Evolutionary conservation across 2,329 filamentous ascomycete species (phyloP), one percentile per base, ranked within the genome.

Genomic region (Nannizziopsis arthrosporioides): DNA sequence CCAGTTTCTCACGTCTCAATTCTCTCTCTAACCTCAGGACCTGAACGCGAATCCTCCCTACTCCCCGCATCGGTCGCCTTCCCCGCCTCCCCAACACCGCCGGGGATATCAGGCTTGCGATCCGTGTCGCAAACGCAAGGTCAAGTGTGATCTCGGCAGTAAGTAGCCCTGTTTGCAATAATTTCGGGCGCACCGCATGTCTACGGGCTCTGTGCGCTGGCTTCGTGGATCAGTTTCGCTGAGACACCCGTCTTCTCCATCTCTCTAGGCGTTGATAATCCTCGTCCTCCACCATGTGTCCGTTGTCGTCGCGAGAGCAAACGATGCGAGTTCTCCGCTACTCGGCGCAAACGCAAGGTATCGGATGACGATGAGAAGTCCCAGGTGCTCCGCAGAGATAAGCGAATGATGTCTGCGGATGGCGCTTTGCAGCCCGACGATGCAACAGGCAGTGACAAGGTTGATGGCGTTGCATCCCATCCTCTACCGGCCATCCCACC

Each of bases 291-390:
- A 48, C 92, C 92, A 2, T 98, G 92, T 66, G 85, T 90, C 51
- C 81, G 92, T 61, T 98, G 92, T 65, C 83, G 88, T 46, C 82
- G 92, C 56, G 92, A 98, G 72, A 87, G 83, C 70, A 96, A 96
- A 66, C 84, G 94, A 60, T 98, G 92, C 72, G 94, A 84, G 75
- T 98, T 98, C 73, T 94, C 88, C 53, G 86, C 88, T 15, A 96
- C 89, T 30, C 78, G 92, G 44, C 81, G 92, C 62, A 96, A 96
- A 79, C 80, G 88, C 63, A 93, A 92, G 74, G 76, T 76, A 42
- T 78, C 70, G 19, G 73, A 71, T 49, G 67, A 64, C 45, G 70
- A 71, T 7, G 68, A 67, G 27, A 55, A 59, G 6, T 67, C 72
- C 2, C 68, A 70, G 27, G 57, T 63, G 12, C 60, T 66, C 15